Base-by-base conservation (phyloP, 2,329 filamentous ascomycete genomes). In the Penicillium sp. region DNA sequence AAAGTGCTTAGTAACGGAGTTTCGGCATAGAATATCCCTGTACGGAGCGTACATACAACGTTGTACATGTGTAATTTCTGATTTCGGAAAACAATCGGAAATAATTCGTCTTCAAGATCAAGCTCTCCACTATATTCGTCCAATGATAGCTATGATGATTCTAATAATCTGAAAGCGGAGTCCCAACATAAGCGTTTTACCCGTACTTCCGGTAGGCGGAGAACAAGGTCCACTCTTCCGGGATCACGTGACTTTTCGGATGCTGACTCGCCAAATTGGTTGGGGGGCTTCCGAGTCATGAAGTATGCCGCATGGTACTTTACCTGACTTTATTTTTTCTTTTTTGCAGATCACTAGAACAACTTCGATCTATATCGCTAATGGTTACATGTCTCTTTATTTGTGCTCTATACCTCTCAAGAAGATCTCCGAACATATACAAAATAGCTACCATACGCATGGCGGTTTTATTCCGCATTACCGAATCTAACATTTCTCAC, bases 121-220 rank as follows among this genome's bases (percentile, higher is more conserved):
- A 39, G 16, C 9, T 18, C 16, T 19, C 9, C 36, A 19, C 16
- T 23, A 19, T 42, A 53, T 23, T 19, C 23, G 14, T 32, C 55
- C 55, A 61, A 59, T 62, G 38, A 56, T 34, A 18, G 23, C 6
- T 7, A 13, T 27, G 57, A 55, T 60, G 48, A 60, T 61, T 62
- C 41, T n/a, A 49, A 32, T 49, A 44, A 29, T 43, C 6, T 27
- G 5, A 43, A 30, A 40, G 39, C 30, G 39, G 47, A 26, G 16
- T 16, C 7, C 34, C 8, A n/a, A 19, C 16, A 11, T 8, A 39
- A n/a, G 16, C 16, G 14, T 5, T 19, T 10, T 11, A 3, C 16
- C 35, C 35, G n/a, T n/a, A 16, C 35, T 38, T 38, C 35, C 8
- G 36, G n/a, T 8, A 13, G 13, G 32, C 10, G 10, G 16, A 39